Percentiles rank a stretch among this genome's conserved stretches.
Evolutionary conservation across 192 early-diverging fungal genomes (phyloP).

Genomic region (Funneliformis geosporum): DNA sequence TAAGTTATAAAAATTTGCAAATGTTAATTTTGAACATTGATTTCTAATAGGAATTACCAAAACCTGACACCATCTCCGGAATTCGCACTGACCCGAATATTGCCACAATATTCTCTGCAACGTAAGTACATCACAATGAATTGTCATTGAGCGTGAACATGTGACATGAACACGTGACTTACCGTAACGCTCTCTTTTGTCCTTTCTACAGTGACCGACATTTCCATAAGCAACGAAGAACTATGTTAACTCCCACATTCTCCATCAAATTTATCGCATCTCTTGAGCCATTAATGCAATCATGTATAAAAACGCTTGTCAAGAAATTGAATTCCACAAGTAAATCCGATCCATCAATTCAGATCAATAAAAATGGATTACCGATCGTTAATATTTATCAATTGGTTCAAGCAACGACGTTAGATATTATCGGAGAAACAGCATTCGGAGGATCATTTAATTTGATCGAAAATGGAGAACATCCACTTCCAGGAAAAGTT

Average conservation of each 20-base stretch:
- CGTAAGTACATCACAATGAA: not conserved
- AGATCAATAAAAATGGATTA: slow-evolving; percentile 13
- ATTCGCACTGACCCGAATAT: slow-evolving; percentile 5
- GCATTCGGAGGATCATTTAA: slow-evolving; percentile 54
- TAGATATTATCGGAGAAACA: slow-evolving; percentile 57
- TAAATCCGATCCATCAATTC: too few relatives aligned
- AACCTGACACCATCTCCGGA: slow-evolving; percentile 5
- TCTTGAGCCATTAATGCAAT: slow-evolving; percentile 46
- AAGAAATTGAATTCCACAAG: slow-evolving; percentile 21
- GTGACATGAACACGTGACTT: not conserved
- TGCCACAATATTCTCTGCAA: slow-evolving; percentile 13
- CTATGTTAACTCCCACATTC: slow-evolving; percentile 50
- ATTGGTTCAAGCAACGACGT: slow-evolving; percentile 36
- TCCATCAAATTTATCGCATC: slow-evolving; percentile 50
- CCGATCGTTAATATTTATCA: slow-evolving; percentile 43
- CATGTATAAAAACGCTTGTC: slow-evolving; percentile 34
- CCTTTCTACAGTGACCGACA: not conserved
- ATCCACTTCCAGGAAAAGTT: slow-evolving; percentile 43
- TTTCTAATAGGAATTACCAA: slow-evolving; percentile 4
- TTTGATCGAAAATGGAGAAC: slow-evolving; percentile 48
- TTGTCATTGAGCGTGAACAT: not conserved
- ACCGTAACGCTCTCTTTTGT: not conserved
- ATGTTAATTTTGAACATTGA: not conserved
- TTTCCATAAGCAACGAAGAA: slow-evolving; percentile 16
- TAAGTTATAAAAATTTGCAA: not conserved